These are phyloP conservation scores for Cucumis variabilis DNA, from an alignment of 331 rosid genomes.

Conservation along the genomic window DNA sequence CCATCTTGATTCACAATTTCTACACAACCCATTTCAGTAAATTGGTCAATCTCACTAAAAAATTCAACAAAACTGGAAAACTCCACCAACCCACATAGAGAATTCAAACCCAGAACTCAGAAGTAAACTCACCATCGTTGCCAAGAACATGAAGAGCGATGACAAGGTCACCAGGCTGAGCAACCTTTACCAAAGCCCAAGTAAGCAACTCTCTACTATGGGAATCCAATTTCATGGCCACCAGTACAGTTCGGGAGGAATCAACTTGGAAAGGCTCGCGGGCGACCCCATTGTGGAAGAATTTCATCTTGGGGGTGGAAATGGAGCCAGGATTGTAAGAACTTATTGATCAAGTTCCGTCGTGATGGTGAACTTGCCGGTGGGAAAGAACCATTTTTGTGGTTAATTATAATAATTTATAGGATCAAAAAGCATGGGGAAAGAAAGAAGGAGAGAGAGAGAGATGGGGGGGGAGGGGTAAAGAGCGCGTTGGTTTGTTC, in stretches of 20 bases:
- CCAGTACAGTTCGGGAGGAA: constrained; percentile 70
- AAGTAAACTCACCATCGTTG: constrained; percentile 54
- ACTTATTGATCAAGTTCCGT: constrained; percentile 32
- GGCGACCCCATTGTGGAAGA: constrained; percentile 44
- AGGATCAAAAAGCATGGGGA: not conserved
- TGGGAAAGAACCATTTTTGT: constrained; percentile 34
- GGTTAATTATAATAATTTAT: not conserved
- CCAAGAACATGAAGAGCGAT: constrained; percentile 92
- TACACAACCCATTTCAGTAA: constrained; percentile 44
- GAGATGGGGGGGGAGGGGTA: constrained; percentile 43
- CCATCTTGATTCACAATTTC: constrained; percentile 83
- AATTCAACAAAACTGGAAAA: not conserved
- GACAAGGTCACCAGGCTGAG: constrained; percentile 84
- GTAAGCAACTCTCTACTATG: constrained; percentile 87
- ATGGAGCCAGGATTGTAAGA: constrained; percentile 11
- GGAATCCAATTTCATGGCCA: constrained; percentile 82
- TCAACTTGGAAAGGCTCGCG: constrained; percentile 43
- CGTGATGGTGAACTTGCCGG: constrained; percentile 38
- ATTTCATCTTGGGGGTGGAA: constrained; percentile 29
- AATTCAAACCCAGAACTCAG: not conserved
- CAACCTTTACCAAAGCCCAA: constrained; percentile 95
- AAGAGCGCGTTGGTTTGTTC: constrained; percentile 51
- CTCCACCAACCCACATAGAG: not conserved
- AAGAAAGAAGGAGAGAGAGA: constrained; percentile 18
- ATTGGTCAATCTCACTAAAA: constrained; percentile 30